phyloP scores from a whole-genome alignment of 345 rosid genomes.

The Eucalyptus pauciflora region DNA sequence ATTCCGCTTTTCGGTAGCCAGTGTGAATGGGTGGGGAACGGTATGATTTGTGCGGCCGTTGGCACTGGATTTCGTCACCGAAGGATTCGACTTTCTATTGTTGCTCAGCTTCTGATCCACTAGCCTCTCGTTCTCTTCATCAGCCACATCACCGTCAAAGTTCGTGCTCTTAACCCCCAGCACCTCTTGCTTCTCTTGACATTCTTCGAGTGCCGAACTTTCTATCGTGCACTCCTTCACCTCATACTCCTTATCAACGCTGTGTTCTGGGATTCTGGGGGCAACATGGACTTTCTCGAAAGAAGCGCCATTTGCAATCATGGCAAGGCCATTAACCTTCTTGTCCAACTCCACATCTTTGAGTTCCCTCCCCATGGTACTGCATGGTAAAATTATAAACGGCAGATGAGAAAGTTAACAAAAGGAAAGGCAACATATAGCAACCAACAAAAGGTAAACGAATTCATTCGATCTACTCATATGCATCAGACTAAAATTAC shows the following conservation, averaged over 20 bases:
- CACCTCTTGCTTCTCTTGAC: slow-evolving; percentile 20
- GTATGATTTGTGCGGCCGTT: slow-evolving; percentile 5
- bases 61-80: slow-evolving; percentile 15
- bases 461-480: background rate
- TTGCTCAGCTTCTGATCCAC: slow-evolving; percentile 14
- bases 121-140: slow-evolving; percentile 10
- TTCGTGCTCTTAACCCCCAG: slow-evolving; percentile 25
- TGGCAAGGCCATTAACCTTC: slow-evolving; percentile 29
- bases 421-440: background rate
- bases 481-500: background rate
- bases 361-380: slow-evolving; percentile 78
- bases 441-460: background rate
- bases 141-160: background rate
- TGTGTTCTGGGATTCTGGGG: slow-evolving; percentile 34
- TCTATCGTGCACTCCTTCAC: slow-evolving; percentile 45
- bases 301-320: slow-evolving; percentile 13
- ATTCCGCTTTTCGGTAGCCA: slow-evolving; percentile 43
- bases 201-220: slow-evolving; percentile 15
- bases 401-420: background rate
- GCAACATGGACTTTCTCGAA: slow-evolving; percentile 28
- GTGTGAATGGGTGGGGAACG: slow-evolving; percentile 36
- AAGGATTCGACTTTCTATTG: slow-evolving; percentile 15
- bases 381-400: slow-evolving; percentile 3
- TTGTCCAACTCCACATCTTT: slow-evolving; percentile 46
- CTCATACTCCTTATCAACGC: slow-evolving; percentile 34